Conservation (phyloP, 2,329 filamentous ascomycete species). For the Coleophoma cylindrospora region DNA sequence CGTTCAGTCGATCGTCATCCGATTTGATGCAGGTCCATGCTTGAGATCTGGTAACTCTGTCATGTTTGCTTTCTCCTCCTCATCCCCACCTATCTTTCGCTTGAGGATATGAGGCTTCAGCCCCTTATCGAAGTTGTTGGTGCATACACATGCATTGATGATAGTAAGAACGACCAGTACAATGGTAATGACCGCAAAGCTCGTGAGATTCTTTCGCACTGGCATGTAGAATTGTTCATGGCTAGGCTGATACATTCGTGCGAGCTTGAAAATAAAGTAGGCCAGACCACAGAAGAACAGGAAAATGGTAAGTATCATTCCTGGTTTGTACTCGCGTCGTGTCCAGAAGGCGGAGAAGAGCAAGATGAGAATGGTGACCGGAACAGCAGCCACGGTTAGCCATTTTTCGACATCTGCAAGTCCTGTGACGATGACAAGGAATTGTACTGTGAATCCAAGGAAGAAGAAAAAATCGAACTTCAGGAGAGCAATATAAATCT, state of each 20-base stretch:
- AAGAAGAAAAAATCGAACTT: constrained; percentile 99
- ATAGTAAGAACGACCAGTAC: constrained; percentile 86
- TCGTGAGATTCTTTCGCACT: constrained; percentile 80
- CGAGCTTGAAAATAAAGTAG: constrained; percentile 98
- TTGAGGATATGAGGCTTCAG: constrained; percentile 79
- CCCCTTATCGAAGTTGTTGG: constrained; percentile 83
- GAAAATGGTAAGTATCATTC: constrained; percentile 74
- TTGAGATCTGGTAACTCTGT: constrained; percentile 36
- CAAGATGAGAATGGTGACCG: constrained; percentile 85
- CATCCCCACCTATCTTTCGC: constrained; percentile 40
- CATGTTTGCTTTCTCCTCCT: constrained; percentile 46
- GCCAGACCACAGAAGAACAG: constrained; percentile 84
- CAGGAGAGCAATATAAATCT: constrained; percentile 96
- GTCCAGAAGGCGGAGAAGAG: constrained; percentile 81
- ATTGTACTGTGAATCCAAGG: constrained; percentile 96
- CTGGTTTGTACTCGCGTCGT: constrained; percentile 71
- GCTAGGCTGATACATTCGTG: constrained; percentile 79
- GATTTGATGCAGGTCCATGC: constrained; percentile 31
- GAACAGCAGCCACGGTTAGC: constrained; percentile 84
- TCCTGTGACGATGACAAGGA: constrained; percentile 82
- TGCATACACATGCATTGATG: constrained; percentile 79
- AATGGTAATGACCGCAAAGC: constrained; percentile 91
- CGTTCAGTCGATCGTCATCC: constrained; percentile 45
- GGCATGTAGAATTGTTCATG: constrained; percentile 62
- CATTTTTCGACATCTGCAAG: constrained; percentile 70